Base-by-base conservation (phyloP, 163 green algal species). In the Scenedesmus sp. region DNA sequence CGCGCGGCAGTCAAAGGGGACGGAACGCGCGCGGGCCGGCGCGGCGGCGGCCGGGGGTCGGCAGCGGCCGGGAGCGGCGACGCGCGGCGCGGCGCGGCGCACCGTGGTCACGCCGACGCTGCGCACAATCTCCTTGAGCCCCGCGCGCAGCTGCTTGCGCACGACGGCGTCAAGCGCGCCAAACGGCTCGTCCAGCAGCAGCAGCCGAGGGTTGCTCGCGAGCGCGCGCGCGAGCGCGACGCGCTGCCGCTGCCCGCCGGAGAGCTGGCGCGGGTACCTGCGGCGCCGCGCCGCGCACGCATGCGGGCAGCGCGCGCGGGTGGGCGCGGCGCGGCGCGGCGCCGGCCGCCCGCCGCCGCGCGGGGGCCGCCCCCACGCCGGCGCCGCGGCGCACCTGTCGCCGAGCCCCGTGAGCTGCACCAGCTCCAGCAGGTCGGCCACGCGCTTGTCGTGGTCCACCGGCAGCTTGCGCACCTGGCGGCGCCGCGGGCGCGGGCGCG, bases 111-210 rank as follows among this genome's bases (percentile, higher is more conserved):
- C 86, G 28, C 92, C 91, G 24, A 96, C 81, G 22, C 80, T 84
- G 65, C 81, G 70, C 67, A 96, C 89, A 70, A 97, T 94, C 66
- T 92, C 84, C 58, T 87, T 87, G 22, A 96, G 81, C 29, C 88
- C 86, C 15, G 79, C 57, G 2, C 92, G 85, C 83, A 97, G 73
- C 44, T 87, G 82, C 79, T 88, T 89, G 42, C 92, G 86, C 63
- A 95, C 91, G 31, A 93, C 60, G 5, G 92, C 92, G 56, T 97
- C 93, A 36, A 97, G 86, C n/a, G 93, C 93, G 0, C 92, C 93
- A 84, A 97, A 97, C 0, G 93, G 93, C 80, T 97, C 93, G 64
- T 97, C 93, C 72, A 97, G 80, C 51, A 97, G 88, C 73, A 97
- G 85, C 69, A 97, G 77, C 63, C 83, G 75, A 0, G 92, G 91